A percentile compares a stretch with the other conserved stretches of the same genome.
phyloP scores from a whole-genome alignment of 2,329 filamentous ascomycete species.

The Didymella lethalis region DNA sequence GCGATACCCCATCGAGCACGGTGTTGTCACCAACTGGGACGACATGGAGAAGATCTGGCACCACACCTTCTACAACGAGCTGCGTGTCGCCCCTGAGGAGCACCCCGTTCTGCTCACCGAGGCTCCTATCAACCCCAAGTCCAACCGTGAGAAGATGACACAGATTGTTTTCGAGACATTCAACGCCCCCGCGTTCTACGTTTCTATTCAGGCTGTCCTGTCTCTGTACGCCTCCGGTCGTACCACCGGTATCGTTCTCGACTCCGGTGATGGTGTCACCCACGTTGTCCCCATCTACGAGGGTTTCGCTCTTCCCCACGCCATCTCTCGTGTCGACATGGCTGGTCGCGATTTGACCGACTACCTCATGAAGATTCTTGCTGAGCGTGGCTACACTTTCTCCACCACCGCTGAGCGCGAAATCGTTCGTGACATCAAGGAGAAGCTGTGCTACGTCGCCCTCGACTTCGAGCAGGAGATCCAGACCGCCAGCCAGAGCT shows the following conservation, averaged over 20 bases:
- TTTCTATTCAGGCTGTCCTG: slow-evolving; percentile 99
- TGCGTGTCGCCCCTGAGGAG: slow-evolving; percentile 99
- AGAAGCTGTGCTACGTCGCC: slow-evolving; percentile 99
- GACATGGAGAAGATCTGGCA: slow-evolving; percentile 99
- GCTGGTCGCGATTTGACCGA: slow-evolving; percentile 99
- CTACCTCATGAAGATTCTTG: slow-evolving; percentile 99
- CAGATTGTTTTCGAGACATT: slow-evolving; percentile 99
- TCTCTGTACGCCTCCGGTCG: slow-evolving; percentile 99
- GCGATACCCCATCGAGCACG: slow-evolving; percentile 99
- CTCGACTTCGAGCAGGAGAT: slow-evolving; percentile 99
- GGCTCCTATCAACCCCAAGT: slow-evolving; percentile 99
- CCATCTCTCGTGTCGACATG: slow-evolving; percentile 99
- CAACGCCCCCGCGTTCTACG: slow-evolving; percentile 99
- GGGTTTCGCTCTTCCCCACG: slow-evolving; percentile 99
- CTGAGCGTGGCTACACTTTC: slow-evolving; percentile 99
- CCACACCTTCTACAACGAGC: slow-evolving; percentile 99
- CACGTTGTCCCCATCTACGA: slow-evolving; percentile 99
- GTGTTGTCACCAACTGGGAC: slow-evolving; percentile 99
- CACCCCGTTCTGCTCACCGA: slow-evolving; percentile 99
- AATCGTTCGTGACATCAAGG: slow-evolving; percentile 99
- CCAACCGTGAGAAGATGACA: slow-evolving; percentile 99
- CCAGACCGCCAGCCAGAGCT: slow-evolving; percentile 98
- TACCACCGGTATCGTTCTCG: slow-evolving; percentile 99
- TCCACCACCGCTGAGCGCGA: slow-evolving; percentile 99
- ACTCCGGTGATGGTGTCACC: slow-evolving; percentile 99